Evolutionary conservation across 2,329 filamentous ascomycete species (phyloP).

Genomic region (Aspergillus ruber): DNA sequence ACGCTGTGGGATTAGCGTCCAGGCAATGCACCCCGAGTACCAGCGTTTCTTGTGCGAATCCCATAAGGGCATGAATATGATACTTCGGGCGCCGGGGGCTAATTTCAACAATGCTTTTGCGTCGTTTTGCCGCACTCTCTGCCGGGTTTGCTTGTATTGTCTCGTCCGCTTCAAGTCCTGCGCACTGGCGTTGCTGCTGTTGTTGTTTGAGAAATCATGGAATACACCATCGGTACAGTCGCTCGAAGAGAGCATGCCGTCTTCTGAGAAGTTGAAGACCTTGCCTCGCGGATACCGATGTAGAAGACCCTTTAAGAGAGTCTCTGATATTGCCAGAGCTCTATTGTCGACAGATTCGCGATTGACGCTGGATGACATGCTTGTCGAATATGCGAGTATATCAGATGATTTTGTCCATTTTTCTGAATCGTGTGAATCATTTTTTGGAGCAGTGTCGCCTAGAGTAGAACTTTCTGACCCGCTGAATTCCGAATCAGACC

Average conservation of each 20-base stretch:
- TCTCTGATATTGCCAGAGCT: constrained; percentile 30
- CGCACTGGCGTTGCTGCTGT: background rate
- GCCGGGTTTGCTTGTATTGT: constrained; percentile 9
- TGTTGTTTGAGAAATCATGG: constrained; percentile 1
- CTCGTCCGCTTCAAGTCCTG: background rate
- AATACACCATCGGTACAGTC: constrained; percentile 7
- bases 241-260: constrained; percentile 29
- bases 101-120: constrained; percentile 16
- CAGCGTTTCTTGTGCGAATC: constrained; percentile 25
- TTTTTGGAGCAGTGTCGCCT: background rate
- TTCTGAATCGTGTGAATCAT: background rate
- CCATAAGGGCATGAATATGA: constrained; percentile 29
- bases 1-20: constrained; percentile 22
- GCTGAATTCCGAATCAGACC: background rate
- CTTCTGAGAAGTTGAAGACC: constrained; percentile 41
- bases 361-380: constrained; percentile 19
- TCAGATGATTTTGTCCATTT: constrained; percentile 2
- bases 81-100: constrained; percentile 19
- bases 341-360: constrained; percentile 7
- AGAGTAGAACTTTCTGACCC: constrained; percentile 1
- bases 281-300: constrained; percentile 42
- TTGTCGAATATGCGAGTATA: constrained; percentile 10
- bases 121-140: constrained; percentile 10
- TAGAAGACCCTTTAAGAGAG: constrained; percentile 37
- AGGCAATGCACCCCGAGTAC: constrained; percentile 24